Base-by-base conservation (phyloP, 2,329 filamentous ascomycete species). In the Alternaria alternata region DNA sequence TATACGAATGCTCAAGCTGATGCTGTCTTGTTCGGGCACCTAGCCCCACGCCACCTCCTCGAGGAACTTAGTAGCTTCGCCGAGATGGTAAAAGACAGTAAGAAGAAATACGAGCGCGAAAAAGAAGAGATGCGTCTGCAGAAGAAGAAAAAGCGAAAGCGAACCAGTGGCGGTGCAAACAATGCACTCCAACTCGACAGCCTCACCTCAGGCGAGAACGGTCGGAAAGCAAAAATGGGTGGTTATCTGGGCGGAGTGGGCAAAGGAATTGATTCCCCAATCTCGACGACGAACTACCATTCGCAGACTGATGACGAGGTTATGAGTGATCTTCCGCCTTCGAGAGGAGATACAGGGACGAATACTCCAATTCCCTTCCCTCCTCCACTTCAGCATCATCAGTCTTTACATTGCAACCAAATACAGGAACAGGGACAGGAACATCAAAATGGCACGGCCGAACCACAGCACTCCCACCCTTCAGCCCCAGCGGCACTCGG, bases 1-100 rank as follows among this genome's bases (percentile, higher is more conserved):
- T 99, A 94, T 77, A 91, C 93, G 62, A 90, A 97, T 76, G 87
- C 87, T 7, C 90, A 93, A 70, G 85, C 87, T 22, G 89, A 95
- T 61, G 89, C 91, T 51, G 87, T 89, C 0, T 84, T 99, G 0
- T 99, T 93, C 66, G 95, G 95, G 0, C 95, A 99, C 70, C 82
- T 99, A 14, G 92, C 92, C 38, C 95, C 95, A 0, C 84, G 88
- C 0, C 95, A 93, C 75, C 80, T 99, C 12, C 87, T 94, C 24
- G 87, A 91, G 46, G 95, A 99, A 78, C 83, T 99, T 59, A 83
- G 83, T 34, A 84, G 81, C 0, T 84, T 99, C 3, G 94, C 92
- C 0, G 81, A 81, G 3, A 88, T 92, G 73, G 92, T 96, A 2
- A 81, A 84, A n/a, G 79, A 85, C 7, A 82, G 81, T 41, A 69